Base-by-base conservation (phyloP, 768 basidiomycete species). In the Macrocybe gigantea region DNA sequence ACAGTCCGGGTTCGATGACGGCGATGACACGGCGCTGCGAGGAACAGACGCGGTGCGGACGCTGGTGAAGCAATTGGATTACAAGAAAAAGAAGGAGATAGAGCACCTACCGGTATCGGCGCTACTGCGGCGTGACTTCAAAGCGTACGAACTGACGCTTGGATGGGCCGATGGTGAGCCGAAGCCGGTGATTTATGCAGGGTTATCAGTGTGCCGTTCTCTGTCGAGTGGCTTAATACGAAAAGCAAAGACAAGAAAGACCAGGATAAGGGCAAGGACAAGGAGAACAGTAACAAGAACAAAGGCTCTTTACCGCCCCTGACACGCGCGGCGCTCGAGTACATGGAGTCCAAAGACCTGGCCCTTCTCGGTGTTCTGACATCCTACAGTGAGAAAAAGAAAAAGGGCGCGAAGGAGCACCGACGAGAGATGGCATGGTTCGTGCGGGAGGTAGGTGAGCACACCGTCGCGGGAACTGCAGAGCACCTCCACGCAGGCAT, bases 81-180 rank as follows among this genome's bases (percentile, higher is more conserved):
- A 41, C 10, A 41, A 41, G 39, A 41, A 41, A 41, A 14, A 41
- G 39, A 10, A 10, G 12, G 6, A 41, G 6, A 22, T 22, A 22
- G 22, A 22, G 22, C 22, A 22, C 22, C 22, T 22, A 22, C 22
- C 12, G 69, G 68, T 6, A 79, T 81, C 0, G 73, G 78, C 48
- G 93, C 78, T 97, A 13, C 75, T 99, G 5, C 75, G 92, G 9
- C 72, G 96, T n/a, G 96, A 99, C 66, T 99, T 93, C 73, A 98
- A 99, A 63, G 83, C 95, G 54, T 95, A 93, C 59, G 60, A 64
- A 1, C 64, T 80, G 49, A 64, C 69, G 0, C 74, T 83, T 2
- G 59, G 70, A 1, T 75, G 73, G 68, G 60, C 66, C 4, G 50
- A 63, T 0, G 62, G 60, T 22, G 22, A 22, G 22, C 22, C 22